Percentiles rank a stretch among this genome's conserved stretches.
These are phyloP conservation scores for Chlorella vulgaris DNA, from an alignment of 139 green algal genomes.

Conservation along the genomic window DNA sequence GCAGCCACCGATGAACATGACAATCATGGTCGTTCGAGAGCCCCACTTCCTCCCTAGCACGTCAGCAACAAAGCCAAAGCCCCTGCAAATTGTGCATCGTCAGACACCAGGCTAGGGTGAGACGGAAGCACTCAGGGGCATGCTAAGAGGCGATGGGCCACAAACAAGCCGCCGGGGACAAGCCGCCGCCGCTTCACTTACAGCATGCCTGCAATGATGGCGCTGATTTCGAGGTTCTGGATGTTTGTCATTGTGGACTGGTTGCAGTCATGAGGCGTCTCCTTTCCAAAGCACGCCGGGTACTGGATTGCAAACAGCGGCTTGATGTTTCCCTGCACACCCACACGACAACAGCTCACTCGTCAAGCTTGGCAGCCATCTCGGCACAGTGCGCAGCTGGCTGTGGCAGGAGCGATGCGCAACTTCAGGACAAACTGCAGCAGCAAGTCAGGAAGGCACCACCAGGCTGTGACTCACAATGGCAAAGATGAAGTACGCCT, in stretches of 20 bases:
- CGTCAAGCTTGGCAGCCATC: too few species aligned
- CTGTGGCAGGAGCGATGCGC: too few species aligned
- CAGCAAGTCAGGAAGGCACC: too few species aligned
- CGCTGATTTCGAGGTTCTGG: conserved; percentile 30
- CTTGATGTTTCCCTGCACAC: conserved; percentile 21
- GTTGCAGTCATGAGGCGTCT: neutral
- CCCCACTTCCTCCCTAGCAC: conserved; percentile 71
- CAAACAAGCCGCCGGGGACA: too few species aligned
- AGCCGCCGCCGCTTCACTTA: too few species aligned
- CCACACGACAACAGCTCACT: too few species aligned
- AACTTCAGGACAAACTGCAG: too few species aligned
- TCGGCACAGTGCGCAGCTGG: too few species aligned
- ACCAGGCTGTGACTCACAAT: conserved; percentile 18
- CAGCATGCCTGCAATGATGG: conserved; percentile 62
- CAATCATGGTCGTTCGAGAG: conserved; percentile 41
- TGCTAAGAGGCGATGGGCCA: too few species aligned
- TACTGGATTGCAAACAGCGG: conserved; percentile 26
- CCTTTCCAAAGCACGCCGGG: conserved; percentile 10
- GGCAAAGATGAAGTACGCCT: conserved; percentile 29
- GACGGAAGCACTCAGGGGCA: too few species aligned
- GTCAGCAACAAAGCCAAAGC: conserved; percentile 61
- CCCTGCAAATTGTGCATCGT: too few species aligned
- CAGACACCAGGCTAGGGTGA: neutral
- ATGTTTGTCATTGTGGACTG: neutral
- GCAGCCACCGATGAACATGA: conserved; percentile 71